phyloP scores from a whole-genome alignment of 2,329 filamentous ascomycete species.

The Claviceps maximensis region DNA sequence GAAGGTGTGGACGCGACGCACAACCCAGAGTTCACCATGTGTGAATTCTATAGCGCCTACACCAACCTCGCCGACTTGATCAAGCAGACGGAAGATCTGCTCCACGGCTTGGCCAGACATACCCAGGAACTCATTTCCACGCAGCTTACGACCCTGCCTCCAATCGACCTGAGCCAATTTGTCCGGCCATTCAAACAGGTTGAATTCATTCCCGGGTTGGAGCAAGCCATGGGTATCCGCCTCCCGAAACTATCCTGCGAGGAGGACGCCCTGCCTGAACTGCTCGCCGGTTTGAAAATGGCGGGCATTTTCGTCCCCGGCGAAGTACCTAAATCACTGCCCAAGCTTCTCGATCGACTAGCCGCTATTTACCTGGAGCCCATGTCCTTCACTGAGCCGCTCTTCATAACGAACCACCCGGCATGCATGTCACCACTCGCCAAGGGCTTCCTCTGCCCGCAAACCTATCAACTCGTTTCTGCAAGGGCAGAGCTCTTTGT shows the following conservation, averaged over 20 bases:
- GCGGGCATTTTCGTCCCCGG: constrained; percentile 52
- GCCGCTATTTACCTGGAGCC: constrained; percentile 68
- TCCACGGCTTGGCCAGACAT: constrained; percentile 44
- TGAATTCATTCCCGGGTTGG: constrained; percentile 71
- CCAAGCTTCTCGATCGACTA: constrained; percentile 67
- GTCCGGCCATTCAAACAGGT: constrained; percentile 49
- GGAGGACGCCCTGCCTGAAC: constrained; percentile 40
- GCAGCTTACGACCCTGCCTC: constrained; percentile 31
- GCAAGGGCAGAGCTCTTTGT: constrained; percentile 81
- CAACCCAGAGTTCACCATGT: constrained; percentile 95
- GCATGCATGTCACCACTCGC: constrained; percentile 82
- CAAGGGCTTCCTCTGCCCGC: constrained; percentile 66
- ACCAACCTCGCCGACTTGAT: constrained; percentile 66
- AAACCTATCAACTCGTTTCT: constrained; percentile 57
- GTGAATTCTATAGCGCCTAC: constrained; percentile 90
- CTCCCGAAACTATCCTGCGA: constrained; percentile 49
- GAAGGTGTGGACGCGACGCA: constrained; percentile 85
- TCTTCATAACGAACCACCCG: constrained; percentile 83
- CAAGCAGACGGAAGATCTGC: constrained; percentile 56
- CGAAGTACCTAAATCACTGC: constrained; percentile 44
- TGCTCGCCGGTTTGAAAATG: constrained; percentile 42
- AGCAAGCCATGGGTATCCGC: constrained; percentile 48
- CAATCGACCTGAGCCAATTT: constrained; percentile 35
- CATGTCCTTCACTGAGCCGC: constrained; percentile 49
- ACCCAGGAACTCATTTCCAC: constrained; percentile 32